A percentile compares a stretch with the other conserved stretches of the same genome.
Evolutionary conservation across 495 filamentous ascomycete genomes (phyloP).

Genomic region (Xylaria scruposa): DNA sequence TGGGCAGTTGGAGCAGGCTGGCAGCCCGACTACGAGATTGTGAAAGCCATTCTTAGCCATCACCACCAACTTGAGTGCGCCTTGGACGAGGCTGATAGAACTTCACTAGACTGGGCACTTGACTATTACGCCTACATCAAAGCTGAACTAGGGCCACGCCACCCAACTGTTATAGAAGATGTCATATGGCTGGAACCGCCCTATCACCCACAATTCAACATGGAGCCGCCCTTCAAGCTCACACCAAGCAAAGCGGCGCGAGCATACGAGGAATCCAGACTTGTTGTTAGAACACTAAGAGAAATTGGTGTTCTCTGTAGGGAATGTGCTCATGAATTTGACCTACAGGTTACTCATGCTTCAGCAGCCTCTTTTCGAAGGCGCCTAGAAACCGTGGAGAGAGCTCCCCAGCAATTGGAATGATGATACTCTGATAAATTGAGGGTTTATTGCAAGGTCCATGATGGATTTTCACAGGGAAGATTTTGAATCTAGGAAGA

Average conservation of each 20-base stretch:
- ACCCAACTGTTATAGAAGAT: neutral
- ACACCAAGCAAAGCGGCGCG: constrained; percentile 1
- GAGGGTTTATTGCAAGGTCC: neutral
- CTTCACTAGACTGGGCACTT: constrained; percentile 4
- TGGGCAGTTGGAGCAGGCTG: neutral
- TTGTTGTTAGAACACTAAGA: neutral
- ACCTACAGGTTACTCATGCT: no score
- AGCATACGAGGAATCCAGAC: neutral
- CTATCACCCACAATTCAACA: neutral
- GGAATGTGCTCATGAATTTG: neutral
- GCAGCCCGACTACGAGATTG: neutral
- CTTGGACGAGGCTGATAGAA: neutral
- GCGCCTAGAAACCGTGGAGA: neutral
- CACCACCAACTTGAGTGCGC: neutral
- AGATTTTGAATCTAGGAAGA: neutral
- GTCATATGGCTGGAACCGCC: constrained; percentile 10
- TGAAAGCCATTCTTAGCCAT: neutral
- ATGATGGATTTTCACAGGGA: neutral
- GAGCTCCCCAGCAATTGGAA: neutral
- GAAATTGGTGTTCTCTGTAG: neutral
- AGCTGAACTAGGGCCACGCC: neutral
- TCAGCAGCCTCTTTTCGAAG: neutral
- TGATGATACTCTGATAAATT: neutral
- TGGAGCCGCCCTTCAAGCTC: neutral
- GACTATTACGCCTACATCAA: constrained; percentile 2